Evolutionary conservation across 441 rosid genomes (phyloP).

Genomic region (Rhodomyrtus psidioides): DNA sequence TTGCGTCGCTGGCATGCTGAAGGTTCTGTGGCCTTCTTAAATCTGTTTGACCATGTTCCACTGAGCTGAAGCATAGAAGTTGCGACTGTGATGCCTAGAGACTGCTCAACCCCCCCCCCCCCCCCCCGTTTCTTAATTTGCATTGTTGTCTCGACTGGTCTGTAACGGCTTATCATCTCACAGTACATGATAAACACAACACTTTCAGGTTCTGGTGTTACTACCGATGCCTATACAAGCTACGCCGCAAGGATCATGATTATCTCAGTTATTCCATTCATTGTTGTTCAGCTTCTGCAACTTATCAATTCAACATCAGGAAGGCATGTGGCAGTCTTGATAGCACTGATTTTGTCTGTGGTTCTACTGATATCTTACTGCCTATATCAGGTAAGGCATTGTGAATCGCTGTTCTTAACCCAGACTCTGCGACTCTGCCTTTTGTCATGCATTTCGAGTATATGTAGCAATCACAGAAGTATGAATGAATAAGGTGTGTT

Average conservation of each 20-base stretch:
- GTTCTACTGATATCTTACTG: slow-evolving; percentile 11
- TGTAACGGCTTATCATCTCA: neutral
- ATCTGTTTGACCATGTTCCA: neutral
- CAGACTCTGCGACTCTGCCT: neutral
- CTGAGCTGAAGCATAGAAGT: neutral
- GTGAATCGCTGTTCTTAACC: neutral
- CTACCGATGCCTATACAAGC: slow-evolving; percentile 3
- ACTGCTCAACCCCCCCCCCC: neutral
- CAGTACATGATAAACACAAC: neutral
- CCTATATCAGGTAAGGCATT: slow-evolving; percentile 18
- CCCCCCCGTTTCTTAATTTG: neutral
- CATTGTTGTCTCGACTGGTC: neutral
- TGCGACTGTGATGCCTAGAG: neutral
- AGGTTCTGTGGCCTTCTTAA: neutral
- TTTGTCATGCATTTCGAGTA: neutral
- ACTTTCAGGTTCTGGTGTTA: slow-evolving; percentile 16
- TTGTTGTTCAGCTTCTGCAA: slow-evolving; percentile 9
- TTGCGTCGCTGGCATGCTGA: neutral
- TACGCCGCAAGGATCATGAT: slow-evolving; percentile 15
- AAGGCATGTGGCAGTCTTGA: slow-evolving; percentile 11
- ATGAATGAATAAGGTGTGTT: neutral
- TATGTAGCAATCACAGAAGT: neutral
- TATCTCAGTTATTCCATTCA: slow-evolving; percentile 15
- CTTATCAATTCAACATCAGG: slow-evolving; percentile 5
- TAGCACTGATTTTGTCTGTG: slow-evolving; percentile 11